These are phyloP conservation scores for Aegilops longissima DNA, from an alignment of 176 grass and related monocot genomes.

Conservation along the genomic window DNA sequence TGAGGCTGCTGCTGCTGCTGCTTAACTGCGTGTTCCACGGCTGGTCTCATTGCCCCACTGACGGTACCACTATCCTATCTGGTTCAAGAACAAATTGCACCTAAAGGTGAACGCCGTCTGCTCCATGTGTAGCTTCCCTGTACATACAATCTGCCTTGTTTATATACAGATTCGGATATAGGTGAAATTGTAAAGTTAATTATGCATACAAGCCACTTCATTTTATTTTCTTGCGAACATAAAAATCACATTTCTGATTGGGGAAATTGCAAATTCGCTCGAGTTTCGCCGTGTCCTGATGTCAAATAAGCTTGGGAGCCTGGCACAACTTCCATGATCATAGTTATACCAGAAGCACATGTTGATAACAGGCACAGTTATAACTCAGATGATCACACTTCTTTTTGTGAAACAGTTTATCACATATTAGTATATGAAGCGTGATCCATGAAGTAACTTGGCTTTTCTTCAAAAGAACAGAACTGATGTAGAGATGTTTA, in stretches of 20 bases:
- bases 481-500: neutral
- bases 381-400: neutral
- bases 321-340: neutral
- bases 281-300: neutral
- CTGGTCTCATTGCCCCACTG: neutral
- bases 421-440: no score
- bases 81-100: slow-evolving; percentile 19
- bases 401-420: no score
- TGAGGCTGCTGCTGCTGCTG: slow-evolving; percentile 33
- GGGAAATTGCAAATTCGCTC: neutral
- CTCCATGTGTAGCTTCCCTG: slow-evolving; percentile 15
- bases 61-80: neutral
- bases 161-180: slow-evolving; percentile 8
- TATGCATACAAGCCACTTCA: slow-evolving; percentile 15
- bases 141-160: slow-evolving; percentile 9
- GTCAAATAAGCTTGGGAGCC: neutral
- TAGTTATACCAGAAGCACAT: neutral
- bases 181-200: slow-evolving; percentile 15
- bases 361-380: neutral
- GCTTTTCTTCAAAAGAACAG: neutral
- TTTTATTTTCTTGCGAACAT: neutral
- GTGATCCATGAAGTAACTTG: neutral
- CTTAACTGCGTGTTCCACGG: slow-evolving; percentile 1
- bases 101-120: neutral
- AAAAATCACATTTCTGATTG: neutral